These are phyloP conservation scores for Periconia sp. DNA, from an alignment of 2,329 filamentous ascomycete genomes.

Conservation along the genomic window DNA sequence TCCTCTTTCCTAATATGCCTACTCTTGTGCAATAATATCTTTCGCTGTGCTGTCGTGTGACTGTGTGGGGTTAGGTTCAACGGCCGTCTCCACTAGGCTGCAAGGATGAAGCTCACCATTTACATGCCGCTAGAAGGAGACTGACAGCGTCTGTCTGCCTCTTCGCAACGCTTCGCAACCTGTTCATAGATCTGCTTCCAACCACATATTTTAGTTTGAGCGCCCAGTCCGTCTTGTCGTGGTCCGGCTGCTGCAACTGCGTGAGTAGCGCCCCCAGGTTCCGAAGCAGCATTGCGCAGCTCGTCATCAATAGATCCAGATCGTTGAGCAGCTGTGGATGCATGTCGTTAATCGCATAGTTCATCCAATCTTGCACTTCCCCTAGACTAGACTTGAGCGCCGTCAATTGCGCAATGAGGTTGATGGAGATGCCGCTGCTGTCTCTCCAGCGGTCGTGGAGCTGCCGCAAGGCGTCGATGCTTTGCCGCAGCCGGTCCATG, in stretches of 20 bases:
- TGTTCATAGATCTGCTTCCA: slow-evolving; percentile 38
- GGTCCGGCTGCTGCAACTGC: slow-evolving; percentile 36
- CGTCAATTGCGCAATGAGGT: slow-evolving; percentile 44
- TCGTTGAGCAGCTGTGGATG: slow-evolving; percentile 44
- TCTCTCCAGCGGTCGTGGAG: slow-evolving; percentile 44
- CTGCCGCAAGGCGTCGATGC: slow-evolving; percentile 39
- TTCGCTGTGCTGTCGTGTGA: slow-evolving; percentile 42
- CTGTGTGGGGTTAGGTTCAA: slow-evolving; percentile 30
- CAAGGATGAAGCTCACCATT: slow-evolving; percentile 26
- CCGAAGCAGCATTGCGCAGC: slow-evolving; percentile 35
- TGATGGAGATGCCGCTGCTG: slow-evolving; percentile 37
- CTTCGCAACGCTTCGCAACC: slow-evolving; percentile 37
- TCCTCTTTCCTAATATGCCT: slow-evolving; percentile 43
- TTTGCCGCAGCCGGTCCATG: slow-evolving; percentile 38
- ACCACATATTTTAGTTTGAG: slow-evolving; percentile 39
- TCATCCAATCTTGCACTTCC: slow-evolving; percentile 44
- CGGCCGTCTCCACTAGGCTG: neutral
- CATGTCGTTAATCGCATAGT: slow-evolving; percentile 39
- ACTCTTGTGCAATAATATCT: slow-evolving; percentile 44
- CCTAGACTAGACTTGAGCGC: slow-evolving; percentile 41
- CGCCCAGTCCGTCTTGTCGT: slow-evolving; percentile 39
- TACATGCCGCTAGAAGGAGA: slow-evolving; percentile 37
- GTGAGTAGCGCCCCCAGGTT: slow-evolving; percentile 33
- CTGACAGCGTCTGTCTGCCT: slow-evolving; percentile 41
- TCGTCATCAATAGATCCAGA: slow-evolving; percentile 39